Percentiles rank a stretch among this genome's conserved stretches.
Evolutionary conservation across 2,329 filamentous ascomycete species (phyloP).

Genomic region (Rutstroemia sp.): DNA sequence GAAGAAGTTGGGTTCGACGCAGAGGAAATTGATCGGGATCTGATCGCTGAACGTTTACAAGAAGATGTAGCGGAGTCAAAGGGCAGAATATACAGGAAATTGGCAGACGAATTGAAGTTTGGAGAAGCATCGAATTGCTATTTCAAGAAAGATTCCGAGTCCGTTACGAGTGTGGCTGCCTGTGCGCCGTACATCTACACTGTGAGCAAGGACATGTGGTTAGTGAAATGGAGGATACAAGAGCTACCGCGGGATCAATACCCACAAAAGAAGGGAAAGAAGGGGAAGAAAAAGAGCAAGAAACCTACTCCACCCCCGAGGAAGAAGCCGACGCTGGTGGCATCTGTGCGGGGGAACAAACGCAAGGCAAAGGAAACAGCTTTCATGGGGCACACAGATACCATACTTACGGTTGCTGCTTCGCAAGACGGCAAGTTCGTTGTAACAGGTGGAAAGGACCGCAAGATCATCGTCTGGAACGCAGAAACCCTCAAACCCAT

Average conservation of each 20-base stretch:
- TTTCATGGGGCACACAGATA: conserved; percentile 70
- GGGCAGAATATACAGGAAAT: conserved; percentile 76
- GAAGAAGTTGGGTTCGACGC: conserved; percentile 88
- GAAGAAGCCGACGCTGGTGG: conserved; percentile 55
- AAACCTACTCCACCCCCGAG: conserved; percentile 51
- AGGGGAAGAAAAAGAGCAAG: conserved; percentile 40
- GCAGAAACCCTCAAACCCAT: conserved; percentile 70
- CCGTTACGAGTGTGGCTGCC: conserved; percentile 72
- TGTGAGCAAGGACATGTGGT: conserved; percentile 72
- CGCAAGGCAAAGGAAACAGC: conserved; percentile 53
- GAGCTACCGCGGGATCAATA: conserved; percentile 54
- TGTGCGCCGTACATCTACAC: conserved; percentile 81
- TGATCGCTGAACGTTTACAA: conserved; percentile 83
- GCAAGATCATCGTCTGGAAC: conserved; percentile 81
- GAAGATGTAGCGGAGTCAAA: conserved; percentile 91
- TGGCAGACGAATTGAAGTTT: conserved; percentile 69
- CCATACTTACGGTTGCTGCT: conserved; percentile 77
- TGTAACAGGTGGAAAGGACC: conserved; percentile 81
- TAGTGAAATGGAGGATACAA: conserved; percentile 87
- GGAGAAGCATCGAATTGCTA: conserved; percentile 57
- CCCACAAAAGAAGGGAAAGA: conserved; percentile 40
- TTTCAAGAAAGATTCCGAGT: conserved; percentile 71
- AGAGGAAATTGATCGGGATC: conserved; percentile 82
- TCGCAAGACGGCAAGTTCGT: conserved; percentile 87
- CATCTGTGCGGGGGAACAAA: conserved; percentile 54